These are phyloP conservation scores for Aschersonia sp. DNA, from an alignment of 2,329 filamentous ascomycete genomes.

Conservation along the genomic window DNA sequence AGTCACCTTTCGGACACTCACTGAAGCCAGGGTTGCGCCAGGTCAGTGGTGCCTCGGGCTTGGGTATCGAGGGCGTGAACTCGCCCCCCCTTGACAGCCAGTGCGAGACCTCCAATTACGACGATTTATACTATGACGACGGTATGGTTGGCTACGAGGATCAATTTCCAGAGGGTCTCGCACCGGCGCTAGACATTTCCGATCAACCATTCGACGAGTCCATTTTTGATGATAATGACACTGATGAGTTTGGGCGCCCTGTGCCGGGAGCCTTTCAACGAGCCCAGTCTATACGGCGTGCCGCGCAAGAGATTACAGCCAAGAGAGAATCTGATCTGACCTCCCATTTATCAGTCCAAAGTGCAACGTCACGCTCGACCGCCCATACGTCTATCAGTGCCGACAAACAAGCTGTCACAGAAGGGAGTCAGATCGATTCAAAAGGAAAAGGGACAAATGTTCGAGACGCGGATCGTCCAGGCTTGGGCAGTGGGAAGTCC, in stretches of 20 bases:
- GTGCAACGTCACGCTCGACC: conserved; percentile 31
- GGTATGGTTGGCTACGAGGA: conserved; percentile 35
- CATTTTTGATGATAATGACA: conserved; percentile 55
- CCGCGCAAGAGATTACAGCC: conserved; percentile 10
- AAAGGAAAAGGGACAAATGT: background rate
- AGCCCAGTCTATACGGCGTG: conserved; percentile 31
- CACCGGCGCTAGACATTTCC: conserved; percentile 27
- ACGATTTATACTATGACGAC: conserved; percentile 59
- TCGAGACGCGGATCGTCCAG: conserved; percentile 1
- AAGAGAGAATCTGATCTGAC: conserved; percentile 32
- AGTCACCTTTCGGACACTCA: conserved; percentile 1
- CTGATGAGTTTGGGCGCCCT: conserved; percentile 45
- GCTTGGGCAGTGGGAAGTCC: conserved; percentile 6
- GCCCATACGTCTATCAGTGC: conserved; percentile 35
- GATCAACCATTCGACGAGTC: conserved; percentile 53
- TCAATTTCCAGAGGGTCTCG: conserved; percentile 31
- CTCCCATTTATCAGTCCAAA: conserved; percentile 28
- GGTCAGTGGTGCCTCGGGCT: conserved; percentile 16
- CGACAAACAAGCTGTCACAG: conserved; percentile 4
- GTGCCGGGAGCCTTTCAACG: conserved; percentile 42
- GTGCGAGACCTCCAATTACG: conserved; percentile 19
- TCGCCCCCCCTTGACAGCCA: conserved; percentile 6
- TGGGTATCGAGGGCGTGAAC: conserved; percentile 27
- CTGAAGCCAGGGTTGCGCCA: conserved; percentile 1
- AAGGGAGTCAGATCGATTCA: background rate